These are phyloP conservation scores for Astrocystis sublimbata DNA, from an alignment of 495 filamentous ascomycete genomes.

Conservation along the genomic window DNA sequence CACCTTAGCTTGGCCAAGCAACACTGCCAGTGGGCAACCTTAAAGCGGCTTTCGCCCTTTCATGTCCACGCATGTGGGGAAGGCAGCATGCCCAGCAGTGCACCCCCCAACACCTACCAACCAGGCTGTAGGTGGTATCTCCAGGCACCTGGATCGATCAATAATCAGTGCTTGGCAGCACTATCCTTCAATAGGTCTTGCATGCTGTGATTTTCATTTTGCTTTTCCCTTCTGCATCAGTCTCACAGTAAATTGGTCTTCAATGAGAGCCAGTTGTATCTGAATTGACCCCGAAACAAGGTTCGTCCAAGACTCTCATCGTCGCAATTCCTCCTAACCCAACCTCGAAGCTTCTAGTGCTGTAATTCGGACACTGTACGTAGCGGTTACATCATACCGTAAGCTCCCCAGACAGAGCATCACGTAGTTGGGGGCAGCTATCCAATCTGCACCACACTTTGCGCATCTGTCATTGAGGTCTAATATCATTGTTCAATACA, in stretches of 20 bases:
- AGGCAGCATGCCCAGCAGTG: no score
- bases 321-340: background rate
- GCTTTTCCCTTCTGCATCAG: background rate
- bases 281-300: background rate
- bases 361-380: slow-evolving; percentile 6
- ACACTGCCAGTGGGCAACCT: no score
- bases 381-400: slow-evolving; percentile 18
- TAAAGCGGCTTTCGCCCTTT: no score
- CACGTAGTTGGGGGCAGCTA: background rate
- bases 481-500: slow-evolving; percentile 5
- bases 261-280: background rate
- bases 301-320: background rate
- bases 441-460: background rate
- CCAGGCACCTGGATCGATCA: background rate
- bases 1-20: no score
- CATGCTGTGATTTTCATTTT: slow-evolving; percentile 9
- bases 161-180: background rate
- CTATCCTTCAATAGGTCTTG: background rate
- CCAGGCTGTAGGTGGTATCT: no score
- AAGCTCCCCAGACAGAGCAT: background rate
- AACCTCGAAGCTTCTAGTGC: background rate
- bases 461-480: slow-evolving; percentile 10
- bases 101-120: no score
- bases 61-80: no score
- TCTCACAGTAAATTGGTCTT: background rate